These are phyloP conservation scores for Coniella lustricola DNA, from an alignment of 2,329 filamentous ascomycete species.

Conservation along the genomic window DNA sequence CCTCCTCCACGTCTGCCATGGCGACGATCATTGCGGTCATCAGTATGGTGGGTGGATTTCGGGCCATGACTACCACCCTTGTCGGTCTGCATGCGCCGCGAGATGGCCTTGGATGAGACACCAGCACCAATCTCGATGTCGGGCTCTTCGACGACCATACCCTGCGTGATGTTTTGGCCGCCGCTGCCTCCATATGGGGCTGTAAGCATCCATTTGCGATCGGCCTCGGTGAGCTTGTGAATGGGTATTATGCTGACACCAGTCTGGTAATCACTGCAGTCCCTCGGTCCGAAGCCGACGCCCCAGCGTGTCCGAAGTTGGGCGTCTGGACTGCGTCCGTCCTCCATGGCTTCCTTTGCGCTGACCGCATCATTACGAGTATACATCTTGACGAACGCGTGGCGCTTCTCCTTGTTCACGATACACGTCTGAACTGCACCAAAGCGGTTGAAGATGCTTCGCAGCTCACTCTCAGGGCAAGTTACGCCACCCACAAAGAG, in stretches of 20 bases:
- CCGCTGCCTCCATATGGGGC: slow-evolving; percentile 92
- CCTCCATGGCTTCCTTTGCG: slow-evolving; percentile 85
- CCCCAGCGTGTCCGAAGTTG: slow-evolving; percentile 90
- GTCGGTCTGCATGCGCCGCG: slow-evolving; percentile 62
- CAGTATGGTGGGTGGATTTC: slow-evolving; percentile 47
- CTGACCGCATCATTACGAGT: slow-evolving; percentile 75
- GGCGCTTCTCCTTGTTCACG: slow-evolving; percentile 94
- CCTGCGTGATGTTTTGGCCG: slow-evolving; percentile 69
- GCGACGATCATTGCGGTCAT: slow-evolving; percentile 14
- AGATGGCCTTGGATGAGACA: slow-evolving; percentile 86
- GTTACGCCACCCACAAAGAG: slow-evolving; percentile 95
- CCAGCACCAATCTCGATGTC: slow-evolving; percentile 98
- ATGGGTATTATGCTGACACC: slow-evolving; percentile 93
- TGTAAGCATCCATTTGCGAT: slow-evolving; percentile 93
- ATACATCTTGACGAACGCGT: slow-evolving; percentile 98
- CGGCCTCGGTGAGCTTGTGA: slow-evolving; percentile 84
- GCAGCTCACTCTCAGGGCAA: slow-evolving; percentile 75
- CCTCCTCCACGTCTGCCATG: slow-evolving; percentile 16
- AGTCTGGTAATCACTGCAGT: slow-evolving; percentile 92
- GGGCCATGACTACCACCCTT: slow-evolving; percentile 58
- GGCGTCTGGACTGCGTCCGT: slow-evolving; percentile 62
- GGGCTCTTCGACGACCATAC: slow-evolving; percentile 90
- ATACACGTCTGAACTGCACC: slow-evolving; percentile 95
- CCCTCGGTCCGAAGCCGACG: slow-evolving; percentile 91
- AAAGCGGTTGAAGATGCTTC: slow-evolving; percentile 70